These are phyloP conservation scores for Auriculariales sp. DNA, from an alignment of 768 basidiomycete genomes.

Conservation along the genomic window DNA sequence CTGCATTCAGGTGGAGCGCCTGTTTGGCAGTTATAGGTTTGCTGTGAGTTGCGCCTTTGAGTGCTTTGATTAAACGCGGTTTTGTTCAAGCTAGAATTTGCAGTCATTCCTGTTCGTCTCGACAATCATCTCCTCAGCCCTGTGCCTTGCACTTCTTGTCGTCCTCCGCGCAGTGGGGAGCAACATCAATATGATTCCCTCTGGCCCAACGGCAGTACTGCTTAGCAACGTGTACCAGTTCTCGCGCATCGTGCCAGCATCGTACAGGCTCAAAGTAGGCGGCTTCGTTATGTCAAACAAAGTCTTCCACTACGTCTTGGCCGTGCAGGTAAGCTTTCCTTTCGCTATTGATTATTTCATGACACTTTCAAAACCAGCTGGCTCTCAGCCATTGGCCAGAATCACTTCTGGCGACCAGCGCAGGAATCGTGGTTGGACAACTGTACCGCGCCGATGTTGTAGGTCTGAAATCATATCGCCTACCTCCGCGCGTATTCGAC, in stretches of 20 bases:
- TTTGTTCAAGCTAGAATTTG: not conserved
- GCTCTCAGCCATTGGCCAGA: slow-evolving; percentile 52
- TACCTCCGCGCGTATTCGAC: slow-evolving; percentile 42
- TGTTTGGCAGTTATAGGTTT: slow-evolving; percentile 78
- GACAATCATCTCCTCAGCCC: slow-evolving; percentile 43
- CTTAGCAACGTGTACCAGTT: slow-evolving; percentile 80
- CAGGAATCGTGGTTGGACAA: slow-evolving; percentile 59
- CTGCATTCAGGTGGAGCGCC: slow-evolving; percentile 60
- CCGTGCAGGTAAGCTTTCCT: slow-evolving; percentile 41
- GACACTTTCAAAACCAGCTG: slow-evolving; percentile 32
- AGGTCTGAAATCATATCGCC: slow-evolving; percentile 63
- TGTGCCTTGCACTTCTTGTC: slow-evolving; percentile 54
- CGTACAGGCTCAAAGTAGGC: slow-evolving; percentile 65
- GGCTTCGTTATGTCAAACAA: slow-evolving; percentile 67
- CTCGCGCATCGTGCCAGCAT: slow-evolving; percentile 57
- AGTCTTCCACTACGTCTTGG: slow-evolving; percentile 54
- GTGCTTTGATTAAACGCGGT: slow-evolving; percentile 6
- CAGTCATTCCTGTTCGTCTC: slow-evolving; percentile 73
- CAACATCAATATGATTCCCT: slow-evolving; percentile 49
- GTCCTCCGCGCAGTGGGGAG: slow-evolving; percentile 44
- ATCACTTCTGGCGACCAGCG: slow-evolving; percentile 41
- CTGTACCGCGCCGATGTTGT: slow-evolving; percentile 76
- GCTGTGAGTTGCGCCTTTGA: slow-evolving; percentile 36
- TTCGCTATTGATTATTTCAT: not conserved
- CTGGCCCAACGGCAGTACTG: slow-evolving; percentile 61